phyloP scores from a whole-genome alignment of 345 rosid species.

The Microthlaspi erraticum region DNA sequence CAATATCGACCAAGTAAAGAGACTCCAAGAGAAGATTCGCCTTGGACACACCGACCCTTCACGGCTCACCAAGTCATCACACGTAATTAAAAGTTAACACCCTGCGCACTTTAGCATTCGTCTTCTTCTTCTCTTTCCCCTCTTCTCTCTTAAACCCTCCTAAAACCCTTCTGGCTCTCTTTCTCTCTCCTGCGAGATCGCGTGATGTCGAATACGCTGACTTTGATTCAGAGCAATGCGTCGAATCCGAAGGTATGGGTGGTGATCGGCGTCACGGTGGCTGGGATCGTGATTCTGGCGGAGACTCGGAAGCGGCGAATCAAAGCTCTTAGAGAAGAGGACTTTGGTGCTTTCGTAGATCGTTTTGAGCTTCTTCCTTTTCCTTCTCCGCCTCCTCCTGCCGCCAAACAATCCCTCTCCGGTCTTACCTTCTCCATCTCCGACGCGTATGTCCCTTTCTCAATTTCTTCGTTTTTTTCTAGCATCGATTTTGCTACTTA shows the following conservation, averaged over 20 bases:
- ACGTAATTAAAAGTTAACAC: constrained; percentile 18
- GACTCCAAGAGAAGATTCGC: constrained; percentile 32
- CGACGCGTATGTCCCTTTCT: constrained; percentile 60
- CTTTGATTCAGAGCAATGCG: constrained; percentile 51
- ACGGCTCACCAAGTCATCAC: constrained; percentile 20
- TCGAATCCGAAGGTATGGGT: constrained; percentile 79
- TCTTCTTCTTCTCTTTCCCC: neutral
- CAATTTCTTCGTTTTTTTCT: neutral
- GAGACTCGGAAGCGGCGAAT: constrained; percentile 72
- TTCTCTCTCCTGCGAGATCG: constrained; percentile 30
- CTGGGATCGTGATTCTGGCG: constrained; percentile 69
- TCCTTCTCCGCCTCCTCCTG: constrained; percentile 92
- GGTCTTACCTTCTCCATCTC: constrained; percentile 77
- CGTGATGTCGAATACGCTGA: constrained; percentile 56
- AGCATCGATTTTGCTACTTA: neutral
- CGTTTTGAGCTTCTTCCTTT: constrained; percentile 73
- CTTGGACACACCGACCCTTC: constrained; percentile 1
- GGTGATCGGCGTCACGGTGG: constrained; percentile 76
- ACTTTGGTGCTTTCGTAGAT: constrained; percentile 80
- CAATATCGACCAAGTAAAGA: neutral
- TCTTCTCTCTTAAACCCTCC: constrained; percentile 47
- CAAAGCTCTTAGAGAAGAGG: constrained; percentile 50
- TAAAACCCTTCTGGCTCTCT: constrained; percentile 41
- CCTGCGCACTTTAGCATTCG: constrained; percentile 24
- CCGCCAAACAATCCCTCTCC: constrained; percentile 70